Base-by-base conservation (phyloP, 2,329 filamentous ascomycete species). In the Stachybotrys chlorohalonatus region DNA sequence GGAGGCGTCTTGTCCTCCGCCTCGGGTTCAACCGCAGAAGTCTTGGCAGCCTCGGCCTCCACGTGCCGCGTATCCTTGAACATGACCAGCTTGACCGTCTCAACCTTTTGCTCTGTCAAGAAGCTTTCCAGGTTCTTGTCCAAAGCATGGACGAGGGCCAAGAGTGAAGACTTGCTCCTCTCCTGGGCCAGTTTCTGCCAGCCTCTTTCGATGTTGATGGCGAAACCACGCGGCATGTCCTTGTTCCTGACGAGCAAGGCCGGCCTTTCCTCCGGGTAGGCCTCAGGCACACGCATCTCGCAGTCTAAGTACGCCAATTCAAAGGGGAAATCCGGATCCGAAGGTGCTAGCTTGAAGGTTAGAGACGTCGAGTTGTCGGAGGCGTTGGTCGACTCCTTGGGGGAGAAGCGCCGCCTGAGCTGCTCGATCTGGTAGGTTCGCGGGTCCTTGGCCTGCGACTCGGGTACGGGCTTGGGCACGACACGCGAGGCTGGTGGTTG, bases 251-350 rank as follows among this genome's bases (percentile, higher is more conserved):
- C 81, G 16, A 77, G 77, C 53, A 94, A 72, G 15, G 71, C 73
- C 45, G 89, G 84, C 31, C 72, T 72, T 47, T 71, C 68, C 46
- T 72, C 69, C 16, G 88, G 89, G 68, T 89, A 93, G 16, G 69
- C 70, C 9, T 64, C 66, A 1, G 89, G 89, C 17, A 94, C 76
- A 52, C 74, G 77, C 45, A 94, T 71, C 48, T 82, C 75, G 66
- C 87, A 92, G 47, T 87, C 77, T 36, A 94, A 74, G 46, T 79
- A 74, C 31, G 83, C 78, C 64, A 93, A 74, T 57, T 91, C 87
- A 68, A 89, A 93, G 1, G 89, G 87, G 63, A 94, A 93, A 64
- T 94, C 89, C 0, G 89, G 89, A 65, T 94, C 89, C 6, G 89
- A 90, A 6, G 89, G 89, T 11, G 71, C 72, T 57, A 94, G 71